Conservation (phyloP, 2,329 filamentous ascomycete genomes). For the Aquanectria penicillioides region DNA sequence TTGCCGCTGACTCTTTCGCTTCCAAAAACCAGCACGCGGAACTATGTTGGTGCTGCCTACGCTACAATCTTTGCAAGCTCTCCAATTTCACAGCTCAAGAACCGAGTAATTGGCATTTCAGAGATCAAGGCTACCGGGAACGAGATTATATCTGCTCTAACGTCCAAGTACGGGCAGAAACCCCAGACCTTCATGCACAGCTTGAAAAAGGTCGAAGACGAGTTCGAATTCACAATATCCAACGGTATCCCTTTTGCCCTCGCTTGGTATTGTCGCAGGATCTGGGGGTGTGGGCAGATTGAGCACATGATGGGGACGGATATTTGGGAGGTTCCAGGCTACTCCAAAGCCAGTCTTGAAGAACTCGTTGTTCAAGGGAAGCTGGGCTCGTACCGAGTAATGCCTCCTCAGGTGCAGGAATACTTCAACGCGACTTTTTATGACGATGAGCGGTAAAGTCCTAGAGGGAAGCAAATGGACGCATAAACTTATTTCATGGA, state of each 20-base stretch:
- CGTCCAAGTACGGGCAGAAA: neutral
- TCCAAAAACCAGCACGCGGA: neutral
- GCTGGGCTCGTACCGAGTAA: neutral
- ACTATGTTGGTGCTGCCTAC: constrained; percentile 12
- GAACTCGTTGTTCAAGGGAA: neutral
- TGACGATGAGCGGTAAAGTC: no score
- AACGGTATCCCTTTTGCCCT: neutral
- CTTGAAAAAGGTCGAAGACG: neutral
- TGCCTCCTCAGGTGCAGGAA: neutral
- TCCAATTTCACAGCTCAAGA: neutral
- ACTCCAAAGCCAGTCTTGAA: neutral
- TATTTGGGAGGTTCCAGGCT: constrained; percentile 5
- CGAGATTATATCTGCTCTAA: neutral
- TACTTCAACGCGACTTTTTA: neutral
- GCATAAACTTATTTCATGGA: no score
- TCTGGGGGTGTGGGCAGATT: constrained; percentile 1
- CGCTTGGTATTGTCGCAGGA: constrained; percentile 8
- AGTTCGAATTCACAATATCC: neutral
- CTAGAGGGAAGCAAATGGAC: no score
- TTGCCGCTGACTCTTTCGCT: neutral
- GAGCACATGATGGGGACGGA: neutral
- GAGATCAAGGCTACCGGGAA: neutral
- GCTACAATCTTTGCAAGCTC: constrained; percentile 2
- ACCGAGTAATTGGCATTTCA: constrained; percentile 3
- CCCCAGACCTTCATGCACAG: neutral